Base-by-base conservation (phyloP, 1,284 basidiomycete species). In the Fereydounia khargensis region DNA sequence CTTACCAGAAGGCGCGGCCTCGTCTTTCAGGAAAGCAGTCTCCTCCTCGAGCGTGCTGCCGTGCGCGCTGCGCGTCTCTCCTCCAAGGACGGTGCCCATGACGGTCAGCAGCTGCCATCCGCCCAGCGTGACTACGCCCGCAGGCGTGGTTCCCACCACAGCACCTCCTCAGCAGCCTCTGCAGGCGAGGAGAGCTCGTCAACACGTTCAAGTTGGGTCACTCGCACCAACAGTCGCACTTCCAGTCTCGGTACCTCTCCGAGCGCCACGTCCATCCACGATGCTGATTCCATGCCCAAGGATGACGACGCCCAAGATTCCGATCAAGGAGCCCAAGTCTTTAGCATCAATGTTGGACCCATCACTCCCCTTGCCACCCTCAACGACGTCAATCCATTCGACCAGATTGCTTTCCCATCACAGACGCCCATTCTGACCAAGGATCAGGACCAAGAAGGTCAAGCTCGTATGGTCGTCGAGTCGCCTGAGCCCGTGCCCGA, bases 21-120 rank as follows among this genome's bases (percentile, higher is more conserved):
- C 4, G 54, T 62, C n/a, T 53, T 62, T 30, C 59, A 57, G 30
- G 59, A 62, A 34, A 49, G 52, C 22, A 49, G 49, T 24, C 49
- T 57, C 24, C 53, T 57, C 9, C 32, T 62, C 22, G 59, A 62
- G 35, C 39, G 59, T 2, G 59, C 53, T 6, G 59, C 59, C 20
- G 59, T 53, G 38, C 42, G 59, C 10, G 59, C 59, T 16, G 39
- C 34, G 11, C 20, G 23, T 23, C 32, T 9, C 20, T 25, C 3
- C 46, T 39, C 6, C 24, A 28, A 5, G 25, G 52, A 31, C 5
- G 28, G 28, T 13, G 5, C 6, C 28, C 28, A 16, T n/a, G 14
- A 31, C 25, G 28, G 14, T 13, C 28, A 8, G 28, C 28, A n/a
- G 14, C 28, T 18, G 31, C 31, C 19, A 27, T 14, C 25, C 8